Base-by-base conservation (phyloP, 768 basidiomycete genomes). In the Suillus subalutaceus region DNA sequence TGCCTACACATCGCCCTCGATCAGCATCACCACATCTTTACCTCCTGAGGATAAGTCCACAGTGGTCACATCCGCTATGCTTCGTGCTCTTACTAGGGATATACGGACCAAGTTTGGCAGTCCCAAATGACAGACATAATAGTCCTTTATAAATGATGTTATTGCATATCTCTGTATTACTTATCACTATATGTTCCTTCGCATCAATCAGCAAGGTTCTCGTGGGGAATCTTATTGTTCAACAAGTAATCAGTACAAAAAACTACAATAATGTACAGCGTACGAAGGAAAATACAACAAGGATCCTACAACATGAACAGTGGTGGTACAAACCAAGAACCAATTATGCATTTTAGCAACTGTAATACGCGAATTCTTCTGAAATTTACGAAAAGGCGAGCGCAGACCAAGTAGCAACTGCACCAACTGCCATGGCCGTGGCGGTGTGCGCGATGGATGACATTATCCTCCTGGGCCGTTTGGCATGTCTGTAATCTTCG, bases 351-450 rank as follows among this genome's bases (percentile, higher is more conserved):
- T 43, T 60, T 60, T 13, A 60, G 59, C 43, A 60, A 43, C 41
- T 60, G 59, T 41, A 60, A 6, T 26, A 6, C 26, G 41, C 20
- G 10, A 43, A 20, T 60, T 60, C 58, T 41, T 30, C 59, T 20
- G 26, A 60, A 43, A 44, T 46, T 82, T 71, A 90, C 67, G 79
- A 81, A 75, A 88, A 92, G 1, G 91, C 91, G 65, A 93, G 75
- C 32, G 89, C 89, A 20, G 88, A 85, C 91, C 91, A 92, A 3
- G 90, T 84, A 4, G 86, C 88, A 15, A 88, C 86, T 16, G 90
- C 91, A 32, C 91, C 91, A 48, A 92, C 75, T 1, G 85, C 84
- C 40, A 88, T 83, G 20, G 85, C 87, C 4, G 88, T 84, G 8
- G 87, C 85, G 7, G 90, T 91, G 56, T 86, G 86, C 46, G 80